phyloP scores from a whole-genome alignment of 495 filamentous ascomycete species.

The Penicillium atrosanguineum region DNA sequence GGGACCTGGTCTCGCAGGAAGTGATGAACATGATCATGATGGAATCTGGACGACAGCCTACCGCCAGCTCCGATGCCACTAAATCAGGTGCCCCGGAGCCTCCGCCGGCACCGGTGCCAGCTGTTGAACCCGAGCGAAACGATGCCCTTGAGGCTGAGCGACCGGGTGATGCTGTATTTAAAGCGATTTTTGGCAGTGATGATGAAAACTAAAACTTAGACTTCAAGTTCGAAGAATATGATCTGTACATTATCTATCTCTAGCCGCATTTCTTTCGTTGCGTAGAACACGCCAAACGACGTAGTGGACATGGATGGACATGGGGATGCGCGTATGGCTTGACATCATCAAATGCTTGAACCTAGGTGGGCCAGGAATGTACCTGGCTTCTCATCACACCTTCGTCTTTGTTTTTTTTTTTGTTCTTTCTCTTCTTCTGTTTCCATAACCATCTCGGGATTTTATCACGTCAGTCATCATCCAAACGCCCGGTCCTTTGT shows the following conservation, averaged over 20 bases:
- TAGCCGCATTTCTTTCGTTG: neutral
- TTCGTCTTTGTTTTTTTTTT: neutral
- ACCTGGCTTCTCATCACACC: neutral
- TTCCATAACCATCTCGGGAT: neutral
- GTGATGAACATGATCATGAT: conserved; percentile 39
- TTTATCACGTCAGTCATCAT: neutral
- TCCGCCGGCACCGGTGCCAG: conserved; percentile 11
- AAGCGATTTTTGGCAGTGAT: conserved; percentile 88
- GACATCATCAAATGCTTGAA: conserved; percentile 8
- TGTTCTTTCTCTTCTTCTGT: neutral
- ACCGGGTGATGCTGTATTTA: conserved; percentile 87
- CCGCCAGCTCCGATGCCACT: conserved; percentile 9
- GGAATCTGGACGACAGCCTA: conserved; percentile 25
- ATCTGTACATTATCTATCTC: neutral
- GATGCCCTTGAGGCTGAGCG: conserved; percentile 80
- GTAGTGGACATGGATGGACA: neutral
- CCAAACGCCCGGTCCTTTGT: neutral
- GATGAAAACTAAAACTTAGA: conserved; percentile 64
- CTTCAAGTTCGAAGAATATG: neutral
- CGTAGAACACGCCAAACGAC: conserved; percentile 33
- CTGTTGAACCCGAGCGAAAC: conserved; percentile 74
- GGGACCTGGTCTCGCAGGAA: conserved; percentile 41
- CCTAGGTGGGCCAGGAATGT: neutral
- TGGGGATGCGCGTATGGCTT: neutral
- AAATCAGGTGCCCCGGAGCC: conserved; percentile 4